phyloP scores from a whole-genome alignment of 352 stramenopile species.

The Globisporangium okanoganense region DNA sequence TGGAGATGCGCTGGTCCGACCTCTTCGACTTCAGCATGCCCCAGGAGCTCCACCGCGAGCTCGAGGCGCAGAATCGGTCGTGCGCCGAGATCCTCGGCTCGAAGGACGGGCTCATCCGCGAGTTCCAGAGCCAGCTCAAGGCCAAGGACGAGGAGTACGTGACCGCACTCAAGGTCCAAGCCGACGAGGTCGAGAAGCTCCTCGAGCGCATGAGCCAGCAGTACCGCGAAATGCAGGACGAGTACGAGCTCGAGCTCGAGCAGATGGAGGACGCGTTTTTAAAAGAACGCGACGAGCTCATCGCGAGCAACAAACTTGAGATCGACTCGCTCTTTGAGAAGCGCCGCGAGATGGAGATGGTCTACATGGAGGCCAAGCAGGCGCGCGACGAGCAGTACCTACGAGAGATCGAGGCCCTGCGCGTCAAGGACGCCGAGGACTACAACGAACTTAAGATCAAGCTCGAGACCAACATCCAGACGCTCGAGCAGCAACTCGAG shows the following conservation, averaged over 20 bases:
- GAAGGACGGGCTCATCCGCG: conserved; percentile 87
- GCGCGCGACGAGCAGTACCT: conserved; percentile 86
- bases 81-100: conserved; percentile 89
- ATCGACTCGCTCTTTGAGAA: conserved; percentile 93
- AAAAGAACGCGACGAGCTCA: conserved; percentile 88
- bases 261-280: conserved; percentile 93
- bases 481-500: conserved; percentile 94
- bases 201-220: conserved; percentile 88
- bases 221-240: conserved; percentile 91
- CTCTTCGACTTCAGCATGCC: conserved; percentile 92
- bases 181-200: conserved; percentile 88
- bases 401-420: conserved; percentile 90
- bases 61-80: conserved; percentile 83
- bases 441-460: conserved; percentile 97
- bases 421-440: conserved; percentile 90
- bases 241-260: conserved; percentile 93
- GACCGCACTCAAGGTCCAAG: conserved; percentile 86
- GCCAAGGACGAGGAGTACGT: conserved; percentile 96
- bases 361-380: conserved; percentile 92
- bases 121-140: conserved; percentile 91
- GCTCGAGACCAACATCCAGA: conserved; percentile 95
- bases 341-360: conserved; percentile 91
- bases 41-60: conserved; percentile 88
- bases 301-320: conserved; percentile 87
- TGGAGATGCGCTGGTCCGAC: conserved; percentile 93